A percentile compares a stretch with the other conserved stretches of the same genome.
Conservation (phyloP, 2,329 filamentous ascomycete genomes). For the Colletotrichum orchidophilum region DNA sequence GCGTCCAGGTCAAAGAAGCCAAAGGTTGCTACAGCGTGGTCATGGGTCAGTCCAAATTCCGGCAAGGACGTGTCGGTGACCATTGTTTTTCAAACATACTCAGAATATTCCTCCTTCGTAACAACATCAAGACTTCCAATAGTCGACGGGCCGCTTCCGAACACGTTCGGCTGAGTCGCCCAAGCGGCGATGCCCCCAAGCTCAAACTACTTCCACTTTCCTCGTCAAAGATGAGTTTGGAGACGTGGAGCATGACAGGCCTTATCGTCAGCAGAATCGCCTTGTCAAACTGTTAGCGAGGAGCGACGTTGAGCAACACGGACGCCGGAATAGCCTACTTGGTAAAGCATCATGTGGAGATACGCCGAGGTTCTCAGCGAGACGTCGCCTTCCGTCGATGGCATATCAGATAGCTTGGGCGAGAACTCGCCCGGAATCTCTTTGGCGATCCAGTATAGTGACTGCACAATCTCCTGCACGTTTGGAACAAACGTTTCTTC, state of each 20-base stretch:
- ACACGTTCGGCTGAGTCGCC: slow-evolving; percentile 19
- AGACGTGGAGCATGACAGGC: slow-evolving; percentile 28
- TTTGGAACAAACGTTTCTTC: slow-evolving; percentile 43
- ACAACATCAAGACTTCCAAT: slow-evolving; percentile 27
- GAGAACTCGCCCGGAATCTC: slow-evolving; percentile 35
- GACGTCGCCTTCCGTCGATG: slow-evolving; percentile 35
- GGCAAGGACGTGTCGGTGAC: no score
- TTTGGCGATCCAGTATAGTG: slow-evolving; percentile 36
- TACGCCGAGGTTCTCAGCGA: slow-evolving; percentile 43
- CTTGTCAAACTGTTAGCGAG: slow-evolving; percentile 10
- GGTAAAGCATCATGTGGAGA: slow-evolving; percentile 44
- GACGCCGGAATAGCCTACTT: slow-evolving; percentile 34
- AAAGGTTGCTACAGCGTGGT: background rate
- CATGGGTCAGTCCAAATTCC: background rate
- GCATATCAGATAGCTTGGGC: slow-evolving; percentile 35
- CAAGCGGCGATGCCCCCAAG: background rate
- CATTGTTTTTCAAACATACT: slow-evolving; percentile 18
- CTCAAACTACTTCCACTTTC: background rate
- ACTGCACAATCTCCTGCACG: slow-evolving; percentile 43
- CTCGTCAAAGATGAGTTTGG: slow-evolving; percentile 22
- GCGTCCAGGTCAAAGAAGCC: slow-evolving; percentile 33
- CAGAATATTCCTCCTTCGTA: slow-evolving; percentile 42
- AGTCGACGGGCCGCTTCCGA: slow-evolving; percentile 26
- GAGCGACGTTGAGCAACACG: background rate
- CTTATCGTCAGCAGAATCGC: slow-evolving; percentile 36